phyloP scores from a whole-genome alignment of 805 yeast species.

The Candida namnaoensis region DNA sequence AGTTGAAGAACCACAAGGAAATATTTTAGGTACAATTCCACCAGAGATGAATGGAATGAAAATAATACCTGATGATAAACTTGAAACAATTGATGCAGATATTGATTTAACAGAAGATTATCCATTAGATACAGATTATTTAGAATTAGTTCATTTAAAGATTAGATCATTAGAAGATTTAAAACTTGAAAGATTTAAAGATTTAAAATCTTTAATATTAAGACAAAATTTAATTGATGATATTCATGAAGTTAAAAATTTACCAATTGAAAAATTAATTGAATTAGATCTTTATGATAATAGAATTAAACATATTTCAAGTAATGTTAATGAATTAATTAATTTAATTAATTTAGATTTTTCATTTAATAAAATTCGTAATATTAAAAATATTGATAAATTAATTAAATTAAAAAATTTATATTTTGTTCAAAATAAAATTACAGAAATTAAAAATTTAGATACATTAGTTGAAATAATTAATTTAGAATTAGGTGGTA shows the following conservation, averaged over 20 bases:
- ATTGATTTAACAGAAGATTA: constrained; percentile 47
- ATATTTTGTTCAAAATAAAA: constrained; percentile 85
- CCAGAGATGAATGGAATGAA: too few species aligned
- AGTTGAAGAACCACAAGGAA: neutral
- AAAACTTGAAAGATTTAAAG: constrained; percentile 44
- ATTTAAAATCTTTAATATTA: constrained; percentile 55
- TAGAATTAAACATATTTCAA: constrained; percentile 77
- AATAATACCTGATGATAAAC: constrained; percentile 23
- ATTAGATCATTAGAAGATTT: constrained; percentile 56
- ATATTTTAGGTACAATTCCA: neutral
- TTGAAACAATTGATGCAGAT: constrained; percentile 60
- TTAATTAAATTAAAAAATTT: constrained; percentile 56
- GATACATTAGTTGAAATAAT: constrained; percentile 45
- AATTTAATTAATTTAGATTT: constrained; percentile 62
- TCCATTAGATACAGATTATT: constrained; percentile 46
- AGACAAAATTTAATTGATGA: constrained; percentile 78
- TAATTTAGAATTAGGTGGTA: constrained; percentile 88
- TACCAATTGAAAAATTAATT: constrained; percentile 36
- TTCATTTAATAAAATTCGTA: constrained; percentile 83
- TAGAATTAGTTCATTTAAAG: constrained; percentile 67
- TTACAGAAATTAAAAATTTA: constrained; percentile 61
- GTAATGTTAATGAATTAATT: constrained; percentile 50
- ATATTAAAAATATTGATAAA: constrained; percentile 68
- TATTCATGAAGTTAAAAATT: constrained; percentile 58
- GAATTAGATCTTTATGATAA: constrained; percentile 91